phyloP scores from a whole-genome alignment of 306 rosid genomes.

The Begonia loranthoides region DNA sequence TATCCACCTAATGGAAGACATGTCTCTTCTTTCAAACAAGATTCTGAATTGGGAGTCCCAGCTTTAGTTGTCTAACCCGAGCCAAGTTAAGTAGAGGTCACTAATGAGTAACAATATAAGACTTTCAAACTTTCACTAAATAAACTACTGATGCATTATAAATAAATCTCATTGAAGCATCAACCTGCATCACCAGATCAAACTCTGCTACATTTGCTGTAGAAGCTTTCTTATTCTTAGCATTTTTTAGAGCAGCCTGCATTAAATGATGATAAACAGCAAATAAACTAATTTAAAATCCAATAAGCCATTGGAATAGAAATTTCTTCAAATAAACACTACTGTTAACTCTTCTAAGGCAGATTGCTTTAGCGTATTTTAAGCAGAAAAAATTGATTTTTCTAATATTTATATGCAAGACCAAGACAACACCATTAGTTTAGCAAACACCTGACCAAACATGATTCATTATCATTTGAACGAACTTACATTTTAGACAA shows the following conservation, averaged over 20 bases:
- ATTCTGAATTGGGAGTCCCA: constrained; percentile 63
- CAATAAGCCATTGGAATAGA: no score
- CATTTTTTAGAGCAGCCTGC: constrained; percentile 54
- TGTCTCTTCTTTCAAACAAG: constrained; percentile 61
- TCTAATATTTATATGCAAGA: no score
- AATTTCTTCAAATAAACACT: no score
- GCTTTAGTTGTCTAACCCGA: constrained; percentile 63
- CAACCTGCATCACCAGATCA: constrained; percentile 93
- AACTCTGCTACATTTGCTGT: constrained; percentile 72
- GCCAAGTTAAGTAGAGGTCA: constrained; percentile 11
- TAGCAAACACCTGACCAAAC: no score
- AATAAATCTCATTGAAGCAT: constrained; percentile 12
- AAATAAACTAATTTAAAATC: constrained; percentile 2
- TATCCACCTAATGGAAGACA: constrained; percentile 98
- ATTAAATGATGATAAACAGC: constrained; percentile 17
- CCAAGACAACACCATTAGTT: no score
- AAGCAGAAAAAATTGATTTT: no score
- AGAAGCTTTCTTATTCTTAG: constrained; percentile 37
- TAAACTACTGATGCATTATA: constrained; percentile 7
- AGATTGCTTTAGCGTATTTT: no score
- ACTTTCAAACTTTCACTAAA: constrained; percentile 1
- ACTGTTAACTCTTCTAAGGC: no score
- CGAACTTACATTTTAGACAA: no score
- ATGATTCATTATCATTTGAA: no score
- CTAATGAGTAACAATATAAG: constrained; percentile 5